These are phyloP conservation scores for Hibiscus syriacus DNA, from an alignment of 345 rosid genomes.

Conservation along the genomic window DNA sequence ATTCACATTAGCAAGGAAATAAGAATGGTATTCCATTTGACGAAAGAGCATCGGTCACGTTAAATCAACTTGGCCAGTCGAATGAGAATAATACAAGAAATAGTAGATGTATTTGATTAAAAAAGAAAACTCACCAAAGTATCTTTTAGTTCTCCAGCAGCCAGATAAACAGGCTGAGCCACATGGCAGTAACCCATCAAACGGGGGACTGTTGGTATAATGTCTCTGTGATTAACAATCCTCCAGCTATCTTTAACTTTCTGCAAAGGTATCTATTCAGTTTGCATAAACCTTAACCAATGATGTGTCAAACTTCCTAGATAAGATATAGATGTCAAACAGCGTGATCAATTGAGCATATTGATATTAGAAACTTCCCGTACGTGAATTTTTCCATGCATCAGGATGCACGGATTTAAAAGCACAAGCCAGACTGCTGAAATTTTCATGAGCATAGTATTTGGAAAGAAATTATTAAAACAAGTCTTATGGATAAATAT, in stretches of 20 bases:
- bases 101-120: too few species aligned
- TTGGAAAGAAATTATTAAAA: neutral
- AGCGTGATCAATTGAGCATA: neutral
- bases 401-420: neutral
- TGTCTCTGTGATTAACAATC: conserved; percentile 93
- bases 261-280: conserved; percentile 31
- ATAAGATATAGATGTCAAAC: neutral
- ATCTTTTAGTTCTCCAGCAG: conserved; percentile 53
- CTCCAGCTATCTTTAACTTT: conserved; percentile 94
- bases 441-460: neutral
- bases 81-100: too few species aligned
- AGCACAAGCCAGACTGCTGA: neutral
- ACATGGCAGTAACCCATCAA: conserved; percentile 98
- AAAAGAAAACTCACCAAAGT: conserved; percentile 45
- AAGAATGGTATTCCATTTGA: too few species aligned
- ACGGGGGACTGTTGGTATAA: conserved; percentile 92
- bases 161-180: conserved; percentile 82
- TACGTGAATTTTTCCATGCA: neutral
- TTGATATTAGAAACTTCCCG: neutral
- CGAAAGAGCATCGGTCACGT: too few species aligned
- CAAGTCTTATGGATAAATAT: neutral
- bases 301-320: neutral
- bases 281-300: neutral
- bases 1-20: too few species aligned
- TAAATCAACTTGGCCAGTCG: too few species aligned